phyloP scores from a whole-genome alignment of 495 filamentous ascomycete genomes.

The Penicillium coprophilum region DNA sequence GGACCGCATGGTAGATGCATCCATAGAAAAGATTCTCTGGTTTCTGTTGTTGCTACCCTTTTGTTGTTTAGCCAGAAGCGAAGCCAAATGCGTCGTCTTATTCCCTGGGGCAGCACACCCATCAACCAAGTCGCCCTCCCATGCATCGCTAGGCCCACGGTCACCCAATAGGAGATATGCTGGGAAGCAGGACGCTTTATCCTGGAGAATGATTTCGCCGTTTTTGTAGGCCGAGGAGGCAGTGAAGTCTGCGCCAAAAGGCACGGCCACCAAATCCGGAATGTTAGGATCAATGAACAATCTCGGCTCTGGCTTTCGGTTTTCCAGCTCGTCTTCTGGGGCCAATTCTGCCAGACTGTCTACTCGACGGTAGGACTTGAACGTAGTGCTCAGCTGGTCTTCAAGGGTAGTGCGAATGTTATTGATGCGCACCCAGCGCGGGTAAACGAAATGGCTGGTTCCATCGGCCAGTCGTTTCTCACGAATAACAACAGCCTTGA shows the following conservation, averaged over 20 bases:
- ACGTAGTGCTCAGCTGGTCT: slow-evolving; percentile 67
- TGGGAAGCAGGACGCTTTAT: slow-evolving; percentile 96
- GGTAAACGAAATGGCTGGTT: slow-evolving; percentile 46
- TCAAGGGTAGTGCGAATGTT: slow-evolving; percentile 67
- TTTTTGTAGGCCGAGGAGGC: slow-evolving; percentile 67
- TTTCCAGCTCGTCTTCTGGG: slow-evolving; percentile 16
- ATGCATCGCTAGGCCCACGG: slow-evolving; percentile 17
- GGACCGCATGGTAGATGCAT: slow-evolving; percentile 53
- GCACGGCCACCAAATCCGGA: slow-evolving; percentile 77
- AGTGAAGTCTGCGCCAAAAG: slow-evolving; percentile 65
- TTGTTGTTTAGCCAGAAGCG: slow-evolving; percentile 53
- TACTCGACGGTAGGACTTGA: slow-evolving; percentile 55
- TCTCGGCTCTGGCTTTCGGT: slow-evolving; percentile 31
- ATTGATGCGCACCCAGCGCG: slow-evolving; percentile 90
- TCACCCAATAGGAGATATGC: slow-evolving; percentile 72
- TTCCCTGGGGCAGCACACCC: slow-evolving; percentile 94
- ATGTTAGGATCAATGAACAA: slow-evolving; percentile 72
- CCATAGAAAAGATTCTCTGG: slow-evolving; percentile 41
- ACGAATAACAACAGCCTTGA: slow-evolving; percentile 56
- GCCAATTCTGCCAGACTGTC: slow-evolving; percentile 46
- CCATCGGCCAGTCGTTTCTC: slow-evolving; percentile 33
- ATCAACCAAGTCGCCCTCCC: slow-evolving; percentile 75
- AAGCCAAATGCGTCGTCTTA: slow-evolving; percentile 92
- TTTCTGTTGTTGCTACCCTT: slow-evolving; percentile 25
- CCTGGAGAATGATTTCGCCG: slow-evolving; percentile 85